Base-by-base conservation (phyloP, 768 basidiomycete species). In the Lactarius vividus region DNA sequence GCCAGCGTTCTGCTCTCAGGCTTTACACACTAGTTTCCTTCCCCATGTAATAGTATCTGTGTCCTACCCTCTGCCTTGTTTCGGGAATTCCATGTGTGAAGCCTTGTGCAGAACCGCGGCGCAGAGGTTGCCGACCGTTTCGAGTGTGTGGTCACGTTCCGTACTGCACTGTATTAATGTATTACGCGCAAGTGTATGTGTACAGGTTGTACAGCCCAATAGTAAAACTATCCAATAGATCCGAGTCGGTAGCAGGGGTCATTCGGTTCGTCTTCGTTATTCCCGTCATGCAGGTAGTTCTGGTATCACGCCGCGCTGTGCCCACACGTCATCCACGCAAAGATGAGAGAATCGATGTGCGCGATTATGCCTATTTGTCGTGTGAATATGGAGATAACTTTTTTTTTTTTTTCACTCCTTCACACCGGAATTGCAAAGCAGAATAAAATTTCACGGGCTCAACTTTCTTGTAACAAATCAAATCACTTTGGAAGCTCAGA, bases 401-500 rank as follows among this genome's bases (percentile, higher is more conserved):
- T 11, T n/a, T 2, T 13, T 49, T 49, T 23, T 35, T 49, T 23
- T 26, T 49, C 23, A 26, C n/a, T 1, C 44, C n/a, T 23, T 15
- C 37, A 16, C 37, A 5, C 15, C 39, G 2, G 39, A 49, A 49
- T 49, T 11, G 46, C 46, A 6, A 46, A 49, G 46, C 53, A 31
- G 5, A 55, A 16, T 31, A 5, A 15, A 31, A 13, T 6, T 26
- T 42, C 46, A 56, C 20, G 28, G 20, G 11, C 18, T 15, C 46
- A 31, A 37, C 26, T 2, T 31, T 20, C 26, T 62, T 10, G n/a
- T 49, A 9, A 49, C 33, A 40, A 13, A 37, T 31, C 33, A 49
- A 31, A 42, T 61, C 29, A 65, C 35, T 26, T 58, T 4, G 65
- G 65, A 66, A 66, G 65, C 15, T 66, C 65, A 23, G 61, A 37